Evolutionary conservation across 108 stramenopile species (phyloP).

Genomic region (Phaeodactylum tricornutum): DNA sequence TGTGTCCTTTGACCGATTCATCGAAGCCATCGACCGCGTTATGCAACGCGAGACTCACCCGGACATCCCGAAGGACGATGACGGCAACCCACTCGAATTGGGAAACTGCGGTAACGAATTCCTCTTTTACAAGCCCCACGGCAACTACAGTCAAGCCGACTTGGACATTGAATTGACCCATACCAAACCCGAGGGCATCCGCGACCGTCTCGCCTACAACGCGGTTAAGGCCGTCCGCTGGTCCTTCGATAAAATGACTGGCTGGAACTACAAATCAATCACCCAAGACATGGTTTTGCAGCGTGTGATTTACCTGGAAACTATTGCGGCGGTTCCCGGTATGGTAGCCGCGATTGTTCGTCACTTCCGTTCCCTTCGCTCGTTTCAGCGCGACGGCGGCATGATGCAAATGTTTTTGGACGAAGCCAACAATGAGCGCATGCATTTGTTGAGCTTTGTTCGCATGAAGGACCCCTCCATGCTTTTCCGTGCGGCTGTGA

Average conservation of each 20-base stretch:
- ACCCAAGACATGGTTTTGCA: constrained; percentile 60
- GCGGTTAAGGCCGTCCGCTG: constrained; percentile 52
- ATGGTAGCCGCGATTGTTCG: constrained; percentile 83
- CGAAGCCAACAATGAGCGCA: constrained; percentile 97
- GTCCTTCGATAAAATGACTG: constrained; percentile 47
- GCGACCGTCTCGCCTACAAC: constrained; percentile 44
- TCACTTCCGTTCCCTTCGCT: constrained; percentile 84
- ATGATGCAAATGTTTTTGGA: constrained; percentile 92
- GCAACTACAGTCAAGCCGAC: constrained; percentile 46
- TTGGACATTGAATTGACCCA: constrained; percentile 52
- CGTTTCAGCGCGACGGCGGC: constrained; percentile 88
- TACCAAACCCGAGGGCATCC: constrained; percentile 23
- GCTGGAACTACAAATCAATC: constrained; percentile 56
- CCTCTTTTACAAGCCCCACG: constrained; percentile 43
- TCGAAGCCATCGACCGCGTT: constrained; percentile 34
- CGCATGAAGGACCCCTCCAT: constrained; percentile 69
- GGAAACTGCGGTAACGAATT: constrained; percentile 25
- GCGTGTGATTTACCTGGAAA: constrained; percentile 80
- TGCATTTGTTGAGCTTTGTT: constrained; percentile 92
- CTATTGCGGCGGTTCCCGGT: constrained; percentile 85
- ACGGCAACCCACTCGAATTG: constrained; percentile 9
- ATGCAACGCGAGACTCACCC: constrained; percentile 3
- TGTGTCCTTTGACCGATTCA: constrained; percentile 42
- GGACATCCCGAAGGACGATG: neutral
- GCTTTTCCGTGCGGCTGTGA: constrained; percentile 51